Base-by-base conservation (phyloP, 1,284 basidiomycete genomes). In the Boletus mariae region DNA sequence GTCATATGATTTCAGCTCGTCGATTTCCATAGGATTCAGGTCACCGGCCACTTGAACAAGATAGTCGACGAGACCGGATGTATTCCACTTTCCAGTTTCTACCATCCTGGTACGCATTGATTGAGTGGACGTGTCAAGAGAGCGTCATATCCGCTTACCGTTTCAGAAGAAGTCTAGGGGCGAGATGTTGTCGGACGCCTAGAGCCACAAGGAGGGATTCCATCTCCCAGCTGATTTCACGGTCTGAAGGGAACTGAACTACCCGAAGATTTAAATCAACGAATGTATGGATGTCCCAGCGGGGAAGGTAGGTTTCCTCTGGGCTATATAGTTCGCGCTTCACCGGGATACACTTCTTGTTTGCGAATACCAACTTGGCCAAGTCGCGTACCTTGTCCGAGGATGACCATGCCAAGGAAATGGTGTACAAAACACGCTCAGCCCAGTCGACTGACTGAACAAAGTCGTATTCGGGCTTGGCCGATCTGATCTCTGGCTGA, bases 301-400 rank as follows among this genome's bases (percentile, higher is more conserved):
- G 7, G 20, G 38, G 38, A 23, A 40, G 38, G 10, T 40, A 40
- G n/a, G 20, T 23, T 10, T 40, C 20, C 4, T 9, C 23, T 5
- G 38, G 6, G 5, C 4, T 11, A 8, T 82, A 84, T 75, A 94
- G 80, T 6, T 92, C 92, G 5, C 73, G 69, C 1, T 84, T 83
- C 0, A 92, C 94, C 0, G 94, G 94, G 13, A 99, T 82, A 64
- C 92, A 94, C 0, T 82, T 57, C 45, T 85, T 76, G 0, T 75
- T 71, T 49, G 74, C 74, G 17, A 97, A 73, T 10, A 85, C 59
- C 85, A 85, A 42, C 79, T 73, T 23, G 68, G 61, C 5, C 77
- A 74, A 0, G 81, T 68, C 3, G 6, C 5, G 40, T 3, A 46
- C 10, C 4, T 51, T 12, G 0, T 46, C 43, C 12, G 51, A 37